Percentiles rank a stretch among this genome's conserved stretches.
Evolutionary conservation across 2,329 filamentous ascomycete genomes (phyloP).

Genomic region (Epichloe sibirici): DNA sequence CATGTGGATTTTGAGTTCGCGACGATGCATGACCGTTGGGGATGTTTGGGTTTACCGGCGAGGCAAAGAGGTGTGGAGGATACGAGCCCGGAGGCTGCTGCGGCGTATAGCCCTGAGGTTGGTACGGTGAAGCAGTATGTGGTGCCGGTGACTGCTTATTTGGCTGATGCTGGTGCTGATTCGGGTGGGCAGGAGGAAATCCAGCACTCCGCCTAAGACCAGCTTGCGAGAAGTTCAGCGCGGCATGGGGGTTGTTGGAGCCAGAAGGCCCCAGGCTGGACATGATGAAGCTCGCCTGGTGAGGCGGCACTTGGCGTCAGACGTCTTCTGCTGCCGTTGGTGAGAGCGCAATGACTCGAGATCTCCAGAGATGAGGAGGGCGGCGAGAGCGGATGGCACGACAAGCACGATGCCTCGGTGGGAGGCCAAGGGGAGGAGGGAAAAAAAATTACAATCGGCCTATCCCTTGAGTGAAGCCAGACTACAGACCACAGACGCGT

Average conservation of each 20-base stretch:
- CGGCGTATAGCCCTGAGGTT: slow-evolving; percentile 38
- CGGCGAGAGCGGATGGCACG: not conserved
- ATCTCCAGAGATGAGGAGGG: not conserved
- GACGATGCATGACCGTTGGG: slow-evolving; percentile 31
- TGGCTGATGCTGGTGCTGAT: slow-evolving; percentile 36
- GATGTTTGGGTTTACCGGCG: slow-evolving; percentile 35
- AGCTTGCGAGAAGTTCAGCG: slow-evolving; percentile 40
- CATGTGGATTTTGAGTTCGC: slow-evolving; percentile 30
- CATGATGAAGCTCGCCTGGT: slow-evolving; percentile 22
- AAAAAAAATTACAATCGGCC: not conserved
- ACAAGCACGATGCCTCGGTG: not conserved
- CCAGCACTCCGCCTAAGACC: slow-evolving; percentile 32
- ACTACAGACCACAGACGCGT: slow-evolving; percentile 4
- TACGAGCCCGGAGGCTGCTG: slow-evolving; percentile 38
- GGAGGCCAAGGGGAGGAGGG: not conserved
- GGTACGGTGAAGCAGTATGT: slow-evolving; percentile 43
- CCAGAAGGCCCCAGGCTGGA: slow-evolving; percentile 37
- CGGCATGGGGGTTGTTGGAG: slow-evolving; percentile 41
- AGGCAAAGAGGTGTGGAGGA: slow-evolving; percentile 40
- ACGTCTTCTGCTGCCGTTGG: not conserved
- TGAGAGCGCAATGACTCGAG: not conserved
- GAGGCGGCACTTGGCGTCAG: not conserved
- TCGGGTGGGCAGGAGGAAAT: slow-evolving; percentile 35
- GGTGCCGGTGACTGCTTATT: slow-evolving; percentile 44
- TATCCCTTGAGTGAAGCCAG: not conserved